phyloP scores from a whole-genome alignment of 306 rosid species.

The Lablab purpureus region DNA sequence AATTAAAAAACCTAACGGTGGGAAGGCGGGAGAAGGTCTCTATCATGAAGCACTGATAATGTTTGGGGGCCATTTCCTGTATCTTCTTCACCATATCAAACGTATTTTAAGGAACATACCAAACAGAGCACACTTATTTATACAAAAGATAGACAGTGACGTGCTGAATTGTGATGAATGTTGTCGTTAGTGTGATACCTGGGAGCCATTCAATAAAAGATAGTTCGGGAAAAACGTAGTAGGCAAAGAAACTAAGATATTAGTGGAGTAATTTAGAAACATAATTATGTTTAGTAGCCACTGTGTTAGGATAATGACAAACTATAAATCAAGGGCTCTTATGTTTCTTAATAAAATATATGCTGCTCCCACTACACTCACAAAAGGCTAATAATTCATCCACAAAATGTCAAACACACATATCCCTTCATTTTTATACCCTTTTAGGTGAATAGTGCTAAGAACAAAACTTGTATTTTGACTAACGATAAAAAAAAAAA shows the following conservation, averaged over 20 bases:
- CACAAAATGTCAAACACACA: no score
- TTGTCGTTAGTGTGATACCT: neutral
- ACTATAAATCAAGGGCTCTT: no score
- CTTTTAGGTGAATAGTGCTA: no score
- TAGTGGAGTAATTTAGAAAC: neutral
- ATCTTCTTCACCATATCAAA: neutral
- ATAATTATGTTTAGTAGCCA: neutral
- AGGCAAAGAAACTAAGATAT: neutral
- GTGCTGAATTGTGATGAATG: neutral
- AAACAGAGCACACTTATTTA: neutral
- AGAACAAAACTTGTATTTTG: no score
- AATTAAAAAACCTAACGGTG: conserved; percentile 18
- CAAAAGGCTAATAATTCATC: no score
- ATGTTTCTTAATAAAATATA: no score
- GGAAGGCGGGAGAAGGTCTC: neutral
- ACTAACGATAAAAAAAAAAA: no score
- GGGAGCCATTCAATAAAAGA: neutral
- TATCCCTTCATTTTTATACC: no score
- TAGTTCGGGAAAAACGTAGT: neutral
- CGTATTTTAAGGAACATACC: neutral
- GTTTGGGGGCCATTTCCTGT: neutral
- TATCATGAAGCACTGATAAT: conserved; percentile 33
- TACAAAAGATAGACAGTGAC: neutral
- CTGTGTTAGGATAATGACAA: no score
- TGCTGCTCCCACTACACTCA: no score